Evolutionary conservation across 805 yeast genomes (phyloP), one percentile per base, ranked within the genome.

Genomic region (Candida jianshihensis): DNA sequence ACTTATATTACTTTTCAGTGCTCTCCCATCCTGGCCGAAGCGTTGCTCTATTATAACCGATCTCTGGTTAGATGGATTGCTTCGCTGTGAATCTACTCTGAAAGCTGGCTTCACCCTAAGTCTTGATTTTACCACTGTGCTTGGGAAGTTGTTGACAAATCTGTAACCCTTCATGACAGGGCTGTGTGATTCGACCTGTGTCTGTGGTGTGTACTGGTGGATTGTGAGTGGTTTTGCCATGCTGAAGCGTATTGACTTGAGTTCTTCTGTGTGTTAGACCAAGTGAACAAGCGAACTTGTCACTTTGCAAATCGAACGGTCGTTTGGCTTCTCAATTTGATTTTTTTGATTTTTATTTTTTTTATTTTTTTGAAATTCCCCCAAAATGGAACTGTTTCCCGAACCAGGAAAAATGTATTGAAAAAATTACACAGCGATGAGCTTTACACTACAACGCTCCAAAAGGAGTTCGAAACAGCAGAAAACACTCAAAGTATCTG

Each of bases 141-240:
- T 34, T 11, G 48, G 49, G 2, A 54, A 51, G 31, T 39, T 48
- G 30, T 53, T 46, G 6, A 53, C 55, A 34, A 53, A 53, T 11
- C 42, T 39, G 41, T 51, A 49, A 19, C 39, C 36, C 25, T 39
- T 45, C 5, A 25, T 26, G 14, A 19, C 30, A 11, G 30, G 26
- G 19, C n/a, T 26, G n/a, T n/a, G n/a, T n/a, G n/a, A 26, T 19
- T 19, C 4, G 36, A 15, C 10, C 19, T 18, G 19, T 14, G 30
- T 16, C 26, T 19, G 34, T 31, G 26, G 35, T 5, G 13, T 19
- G 15, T 18, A 19, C 5, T 19, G 24, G 6, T 29, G 24, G 22
- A 29, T 19, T n/a, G n/a, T n/a, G n/a, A n/a, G n/a, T n/a, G n/a
- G n/a, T n/a, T n/a, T n/a, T n/a, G n/a, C n/a, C n/a, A n/a, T n/a